A percentile compares a stretch with the other conserved stretches of the same genome.
Conservation (phyloP, 148 eudicot species). For the Rhododendron griersonianum region DNA sequence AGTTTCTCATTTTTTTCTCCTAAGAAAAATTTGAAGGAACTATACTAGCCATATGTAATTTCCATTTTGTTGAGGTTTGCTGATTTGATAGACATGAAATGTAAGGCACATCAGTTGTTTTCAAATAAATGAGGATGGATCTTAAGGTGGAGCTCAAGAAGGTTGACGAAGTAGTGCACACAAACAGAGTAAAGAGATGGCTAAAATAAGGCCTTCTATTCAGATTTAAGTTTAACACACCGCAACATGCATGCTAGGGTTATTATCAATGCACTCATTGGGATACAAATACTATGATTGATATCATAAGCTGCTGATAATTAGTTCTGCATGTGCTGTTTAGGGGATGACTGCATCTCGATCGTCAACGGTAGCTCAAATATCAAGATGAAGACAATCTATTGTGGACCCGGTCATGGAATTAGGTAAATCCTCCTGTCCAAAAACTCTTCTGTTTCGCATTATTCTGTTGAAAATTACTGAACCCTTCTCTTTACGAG, state of each 20-base stretch:
- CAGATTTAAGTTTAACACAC: background rate
- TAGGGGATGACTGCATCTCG: slow-evolving; percentile 96
- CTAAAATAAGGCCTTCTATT: background rate
- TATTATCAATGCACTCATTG: background rate
- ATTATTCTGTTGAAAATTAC: background rate
- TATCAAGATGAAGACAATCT: slow-evolving; percentile 90
- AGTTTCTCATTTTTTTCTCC: background rate
- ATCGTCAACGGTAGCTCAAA: slow-evolving; percentile 83
- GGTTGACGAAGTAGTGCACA: background rate
- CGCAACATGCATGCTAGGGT: background rate
- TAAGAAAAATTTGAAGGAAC: background rate
- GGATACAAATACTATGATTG: background rate
- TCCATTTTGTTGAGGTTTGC: background rate
- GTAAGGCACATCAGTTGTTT: background rate
- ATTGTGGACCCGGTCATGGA: slow-evolving; percentile 98
- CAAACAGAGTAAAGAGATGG: background rate
- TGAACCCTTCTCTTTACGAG: background rate
- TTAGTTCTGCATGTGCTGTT: slow-evolving; percentile 15
- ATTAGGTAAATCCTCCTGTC: slow-evolving; percentile 43
- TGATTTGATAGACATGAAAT: background rate
- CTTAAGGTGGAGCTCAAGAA: background rate
- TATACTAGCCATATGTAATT: background rate
- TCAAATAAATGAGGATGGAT: background rate
- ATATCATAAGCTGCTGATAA: background rate
- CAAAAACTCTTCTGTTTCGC: background rate